Evolutionary conservation across 192 early-diverging fungal species (phyloP), one percentile per base, ranked within the genome.

Genomic region (Coemansia pectinata): DNA sequence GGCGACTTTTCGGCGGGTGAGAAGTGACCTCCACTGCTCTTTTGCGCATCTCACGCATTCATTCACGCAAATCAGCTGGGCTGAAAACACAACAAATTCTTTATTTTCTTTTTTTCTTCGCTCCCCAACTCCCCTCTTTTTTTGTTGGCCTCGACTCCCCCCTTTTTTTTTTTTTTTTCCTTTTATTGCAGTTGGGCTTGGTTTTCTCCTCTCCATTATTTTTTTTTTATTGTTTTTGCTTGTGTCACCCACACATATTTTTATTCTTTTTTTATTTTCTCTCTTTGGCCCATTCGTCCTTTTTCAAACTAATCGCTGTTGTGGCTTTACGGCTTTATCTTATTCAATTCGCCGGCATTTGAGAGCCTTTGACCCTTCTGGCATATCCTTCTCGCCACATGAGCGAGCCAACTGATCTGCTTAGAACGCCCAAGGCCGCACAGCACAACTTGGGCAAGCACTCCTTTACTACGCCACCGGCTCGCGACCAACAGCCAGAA

Each of bases 401-500:
- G 77, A 74, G 72, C 69, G 70, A 79, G 53, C 19, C 58, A 21
- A 55, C 67, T 12, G 69, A 79, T 45, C 44, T 62, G n/a, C 64
- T 74, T 25, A 60, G 72, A 53, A 79, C 77, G 50, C 77, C 77
- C 29, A 70, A 71, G 62, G 53, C 64, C 2, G 55, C 69, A 6
- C 72, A 79, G 64, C 61, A 67, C 62, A 15, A 57, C 19, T 68
- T 77, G 44, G 70, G 71, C 40, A 70, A 50, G 15, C 45, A n/a
- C 57, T n/a, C 40, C 25, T 57, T 53, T 41, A n/a, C 39, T 12
- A 77, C 70, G 1, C 70, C 75, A 27, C 52, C 52, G 29, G 47
- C 39, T 31, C 62, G 27, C 66, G 45, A 39, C 47, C 47, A 42
- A 45, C 59, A 57, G 17, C 25, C 42, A 17, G 69, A 47, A 63